Base-by-base conservation (phyloP, 352 stramenopile genomes). In the Blastocystis sp. region DNA sequence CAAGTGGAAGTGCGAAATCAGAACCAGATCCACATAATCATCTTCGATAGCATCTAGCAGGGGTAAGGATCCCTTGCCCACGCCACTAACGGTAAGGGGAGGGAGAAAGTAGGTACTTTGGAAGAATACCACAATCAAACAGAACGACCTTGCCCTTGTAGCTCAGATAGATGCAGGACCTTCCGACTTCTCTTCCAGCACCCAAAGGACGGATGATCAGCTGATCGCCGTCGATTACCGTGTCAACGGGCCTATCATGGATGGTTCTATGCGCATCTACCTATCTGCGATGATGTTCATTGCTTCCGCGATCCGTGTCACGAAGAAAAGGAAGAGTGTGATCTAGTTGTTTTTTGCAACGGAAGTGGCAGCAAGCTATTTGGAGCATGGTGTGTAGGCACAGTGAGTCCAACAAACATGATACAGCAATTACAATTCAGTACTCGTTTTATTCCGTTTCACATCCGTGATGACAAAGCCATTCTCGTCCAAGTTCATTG, bases 1-100 rank as follows among this genome's bases (percentile, higher is more conserved):
- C 76, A 99, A 94, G 91, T 99, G 97, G 91, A 99, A 99, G 90
- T 99, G 97, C 69, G 96, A 98, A 69, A 99, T 96, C 41, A 99
- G 91, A 70, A 99, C 90, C 67, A 99, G 91, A 90, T 99, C 96
- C 77, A 96, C 95, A 90, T 95, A 93, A 53, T 95, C 93, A 59
- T 93, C 93, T 90, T 98, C 94, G 52, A 99, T 95, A 65, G 93
- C 94, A 91, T 98, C 96, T 70, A 99, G 97, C 91, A 97, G 98
- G n/a, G 97, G 96, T 86, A 99, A 89, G 59, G 95, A 96, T 62
- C 96, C 95, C 91, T 98, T 94, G 23, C 97, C 96, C 95, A 88
- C 52, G 60, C 40, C 40, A 89, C 81, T 78, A 48, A 23, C 9
- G 38, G 17, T 40, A n/a, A 71, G 17, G 45, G 21, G 61, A 80